phyloP scores from a whole-genome alignment of 352 stramenopile species.

The Plasmopara muralis region DNA sequence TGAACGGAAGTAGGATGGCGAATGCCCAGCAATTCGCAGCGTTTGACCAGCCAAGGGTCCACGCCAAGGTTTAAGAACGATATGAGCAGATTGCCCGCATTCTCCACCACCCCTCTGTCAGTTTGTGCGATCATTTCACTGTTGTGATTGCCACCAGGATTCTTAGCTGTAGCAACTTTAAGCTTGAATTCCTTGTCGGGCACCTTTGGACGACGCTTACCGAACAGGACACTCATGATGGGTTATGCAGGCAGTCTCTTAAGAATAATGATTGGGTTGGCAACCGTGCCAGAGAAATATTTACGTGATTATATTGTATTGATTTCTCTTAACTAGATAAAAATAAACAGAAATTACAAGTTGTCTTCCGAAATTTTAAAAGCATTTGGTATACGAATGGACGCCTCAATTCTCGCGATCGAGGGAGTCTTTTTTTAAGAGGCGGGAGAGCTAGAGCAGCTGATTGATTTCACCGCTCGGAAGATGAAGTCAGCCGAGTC shows the following conservation, averaged over 20 bases:
- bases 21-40: constrained; percentile 81
- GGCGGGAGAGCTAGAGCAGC: no score
- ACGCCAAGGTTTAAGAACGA: constrained; percentile 83
- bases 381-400: no score
- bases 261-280: not conserved
- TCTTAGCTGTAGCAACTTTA: not conserved
- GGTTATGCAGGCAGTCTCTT: no score
- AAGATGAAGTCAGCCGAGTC: no score
- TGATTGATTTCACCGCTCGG: no score
- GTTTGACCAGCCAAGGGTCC: constrained; percentile 83
- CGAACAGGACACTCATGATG: constrained; percentile 73
- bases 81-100: constrained; percentile 41
- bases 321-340: no score
- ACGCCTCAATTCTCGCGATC: no score
- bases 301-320: no score
- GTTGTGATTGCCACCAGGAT: not conserved
- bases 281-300: no score
- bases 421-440: no score
- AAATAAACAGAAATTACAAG: no score
- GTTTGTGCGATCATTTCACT: constrained; percentile 3
- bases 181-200: constrained; percentile 3
- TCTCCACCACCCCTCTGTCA: constrained; percentile 42
- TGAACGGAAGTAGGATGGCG: constrained; percentile 86
- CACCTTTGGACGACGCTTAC: constrained; percentile 48
- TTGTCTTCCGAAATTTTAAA: no score